Evolutionary conservation across 129 eudicot species (phyloP).

Genomic region (Calendula officinalis): DNA sequence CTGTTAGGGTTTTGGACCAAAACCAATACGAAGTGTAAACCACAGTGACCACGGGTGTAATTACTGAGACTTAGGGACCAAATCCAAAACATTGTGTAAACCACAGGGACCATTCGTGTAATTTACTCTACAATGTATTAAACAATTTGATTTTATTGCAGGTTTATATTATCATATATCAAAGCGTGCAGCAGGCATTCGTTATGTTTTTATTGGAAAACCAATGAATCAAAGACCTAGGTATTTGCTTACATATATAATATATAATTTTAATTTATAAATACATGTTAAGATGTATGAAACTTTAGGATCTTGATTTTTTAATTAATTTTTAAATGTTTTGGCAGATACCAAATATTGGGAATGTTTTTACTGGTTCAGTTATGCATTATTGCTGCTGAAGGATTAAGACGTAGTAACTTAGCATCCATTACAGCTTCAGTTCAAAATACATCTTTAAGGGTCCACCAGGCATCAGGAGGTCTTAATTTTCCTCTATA

Average conservation of each 20-base stretch:
- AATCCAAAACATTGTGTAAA: too few species aligned
- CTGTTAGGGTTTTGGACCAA: too few species aligned
- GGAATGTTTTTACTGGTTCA: slow-evolving; percentile 92
- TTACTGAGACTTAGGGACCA: too few species aligned
- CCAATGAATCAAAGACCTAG: slow-evolving; percentile 91
- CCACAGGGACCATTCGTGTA: too few species aligned
- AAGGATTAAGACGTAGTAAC: slow-evolving; percentile 83
- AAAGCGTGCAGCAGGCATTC: slow-evolving; percentile 98
- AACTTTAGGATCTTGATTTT: neutral
- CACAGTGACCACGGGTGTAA: too few species aligned
- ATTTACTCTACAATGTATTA: slow-evolving; percentile 9
- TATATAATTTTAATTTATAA: neutral
- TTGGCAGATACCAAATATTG: slow-evolving; percentile 91
- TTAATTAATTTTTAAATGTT: neutral
- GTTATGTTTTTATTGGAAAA: slow-evolving; percentile 88
- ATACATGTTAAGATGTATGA: neutral
- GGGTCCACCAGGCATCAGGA: slow-evolving; percentile 63
- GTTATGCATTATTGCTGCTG: slow-evolving; percentile 92
- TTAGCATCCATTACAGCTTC: slow-evolving; percentile 75
- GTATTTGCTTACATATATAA: slow-evolving; percentile 35
- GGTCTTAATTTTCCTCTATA: slow-evolving; percentile 39
- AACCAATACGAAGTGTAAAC: too few species aligned
- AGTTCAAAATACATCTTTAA: slow-evolving; percentile 64
- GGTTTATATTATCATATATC: slow-evolving; percentile 95
- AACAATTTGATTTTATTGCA: slow-evolving; percentile 29